phyloP scores from a whole-genome alignment of 164 flowering plant species.

The Annona squamosa region DNA sequence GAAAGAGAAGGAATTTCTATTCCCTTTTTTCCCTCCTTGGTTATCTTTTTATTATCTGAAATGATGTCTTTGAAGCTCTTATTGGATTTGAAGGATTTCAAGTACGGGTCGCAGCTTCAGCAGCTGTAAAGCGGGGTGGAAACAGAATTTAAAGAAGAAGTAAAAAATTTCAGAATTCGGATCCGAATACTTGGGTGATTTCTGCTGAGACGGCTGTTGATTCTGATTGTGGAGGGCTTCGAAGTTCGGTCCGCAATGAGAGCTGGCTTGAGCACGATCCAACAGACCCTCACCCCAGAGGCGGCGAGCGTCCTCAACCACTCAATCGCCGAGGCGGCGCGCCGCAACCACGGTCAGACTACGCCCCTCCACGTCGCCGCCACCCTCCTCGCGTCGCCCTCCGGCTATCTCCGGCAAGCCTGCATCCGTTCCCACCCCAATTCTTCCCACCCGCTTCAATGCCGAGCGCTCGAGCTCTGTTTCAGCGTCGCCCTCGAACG shows the following conservation, averaged over 20 bases:
- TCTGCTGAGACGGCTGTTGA: neutral
- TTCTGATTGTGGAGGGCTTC: neutral
- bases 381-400: slow-evolving; percentile 65
- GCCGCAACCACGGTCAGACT: slow-evolving; percentile 86
- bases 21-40: too few relatives aligned
- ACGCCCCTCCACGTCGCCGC: slow-evolving; percentile 98
- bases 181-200: neutral
- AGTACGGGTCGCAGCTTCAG: slow-evolving; percentile 6
- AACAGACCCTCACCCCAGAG: slow-evolving; percentile 85
- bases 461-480: slow-evolving; percentile 96
- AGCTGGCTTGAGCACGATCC: slow-evolving; percentile 77
- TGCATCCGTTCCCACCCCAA: slow-evolving; percentile 94
- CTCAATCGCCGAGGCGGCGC: slow-evolving; percentile 72
- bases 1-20: neutral
- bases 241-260: slow-evolving; percentile 38
- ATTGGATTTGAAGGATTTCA: slow-evolving; percentile 21
- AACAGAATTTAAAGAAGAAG: neutral
- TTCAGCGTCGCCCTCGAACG: slow-evolving; percentile 95
- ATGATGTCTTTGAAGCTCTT: slow-evolving; percentile 14
- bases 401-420: slow-evolving; percentile 81
- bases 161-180: neutral
- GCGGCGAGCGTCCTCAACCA: slow-evolving; percentile 81
- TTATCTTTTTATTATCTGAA: neutral
- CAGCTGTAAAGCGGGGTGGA: neutral
- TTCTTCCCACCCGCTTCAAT: slow-evolving; percentile 95